Percentiles rank a stretch among this genome's conserved stretches.
These are phyloP conservation scores for Metschnikowia kunwiensis DNA, from an alignment of 805 yeast species.

Conservation along the genomic window DNA sequence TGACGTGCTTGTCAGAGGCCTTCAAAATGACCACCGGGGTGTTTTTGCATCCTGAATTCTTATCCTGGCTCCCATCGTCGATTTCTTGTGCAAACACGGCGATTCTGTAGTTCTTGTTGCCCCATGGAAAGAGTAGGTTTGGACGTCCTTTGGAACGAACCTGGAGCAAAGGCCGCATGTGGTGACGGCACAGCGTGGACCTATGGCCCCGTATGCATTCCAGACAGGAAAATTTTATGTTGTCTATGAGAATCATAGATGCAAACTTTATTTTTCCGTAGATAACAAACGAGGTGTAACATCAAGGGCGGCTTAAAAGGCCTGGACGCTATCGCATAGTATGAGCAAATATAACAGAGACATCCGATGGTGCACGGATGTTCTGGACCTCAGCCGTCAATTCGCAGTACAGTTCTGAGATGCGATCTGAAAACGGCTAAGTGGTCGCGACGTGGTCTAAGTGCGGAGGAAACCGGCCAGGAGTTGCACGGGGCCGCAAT, in stretches of 20 bases:
- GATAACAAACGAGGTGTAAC: no score
- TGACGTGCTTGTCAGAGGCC: constrained; percentile 38
- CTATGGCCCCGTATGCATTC: constrained; percentile 93
- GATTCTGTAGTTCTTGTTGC: constrained; percentile 50
- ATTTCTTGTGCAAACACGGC: constrained; percentile 55
- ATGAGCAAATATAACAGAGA: constrained; percentile 10
- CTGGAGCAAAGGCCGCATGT: constrained; percentile 73
- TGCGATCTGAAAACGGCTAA: constrained; percentile 11
- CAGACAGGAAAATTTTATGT: constrained; percentile 77
- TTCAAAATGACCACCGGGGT: constrained; percentile 34
- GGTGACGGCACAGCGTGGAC: constrained; percentile 81
- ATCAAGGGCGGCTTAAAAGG: constrained; percentile 4
- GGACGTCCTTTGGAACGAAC: constrained; percentile 93
- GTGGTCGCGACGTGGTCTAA: no score
- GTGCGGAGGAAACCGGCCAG: no score
- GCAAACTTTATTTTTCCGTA: background rate
- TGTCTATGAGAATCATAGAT: constrained; percentile 72
- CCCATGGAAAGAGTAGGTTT: constrained; percentile 46
- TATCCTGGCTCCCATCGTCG: constrained; percentile 5
- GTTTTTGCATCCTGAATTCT: constrained; percentile 11
- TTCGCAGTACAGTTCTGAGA: constrained; percentile 5
- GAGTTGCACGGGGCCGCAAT: no score
- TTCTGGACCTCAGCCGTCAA: background rate
- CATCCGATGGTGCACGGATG: constrained; percentile 10
- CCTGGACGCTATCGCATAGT: constrained; percentile 7